Conservation (phyloP, 352 stramenopile genomes). For the Phytophthora colocasiae region DNA sequence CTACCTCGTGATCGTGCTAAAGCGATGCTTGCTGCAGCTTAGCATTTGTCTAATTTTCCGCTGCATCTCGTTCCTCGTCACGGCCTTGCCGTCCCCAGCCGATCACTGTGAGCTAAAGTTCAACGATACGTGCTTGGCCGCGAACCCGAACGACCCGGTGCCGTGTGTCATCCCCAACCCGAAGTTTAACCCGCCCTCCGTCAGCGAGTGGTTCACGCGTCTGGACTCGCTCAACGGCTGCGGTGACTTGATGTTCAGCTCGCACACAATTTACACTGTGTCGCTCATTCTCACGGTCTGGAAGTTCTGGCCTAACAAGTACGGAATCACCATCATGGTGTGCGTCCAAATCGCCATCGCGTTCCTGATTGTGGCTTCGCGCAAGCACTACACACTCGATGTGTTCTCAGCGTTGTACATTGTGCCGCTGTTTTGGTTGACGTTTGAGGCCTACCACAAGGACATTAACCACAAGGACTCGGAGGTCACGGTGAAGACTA, state of each 20-base stretch:
- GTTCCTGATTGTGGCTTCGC: constrained; percentile 88
- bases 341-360: constrained; percentile 83
- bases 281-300: constrained; percentile 85
- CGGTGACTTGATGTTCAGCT: constrained; percentile 94
- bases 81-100: constrained; percentile 69
- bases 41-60: constrained; percentile 78
- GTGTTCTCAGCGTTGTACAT: constrained; percentile 91
- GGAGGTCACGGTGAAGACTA: constrained; percentile 66
- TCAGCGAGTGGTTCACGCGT: constrained; percentile 65
- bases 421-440: constrained; percentile 87
- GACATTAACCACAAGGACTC: constrained; percentile 88
- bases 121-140: constrained; percentile 58
- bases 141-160: constrained; percentile 61
- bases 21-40: constrained; percentile 83
- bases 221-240: constrained; percentile 88
- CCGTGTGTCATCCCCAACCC: constrained; percentile 72
- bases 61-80: constrained; percentile 84
- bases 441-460: constrained; percentile 78
- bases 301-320: constrained; percentile 91
- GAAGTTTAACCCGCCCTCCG: constrained; percentile 70
- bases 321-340: constrained; percentile 75
- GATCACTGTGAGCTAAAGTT: constrained; percentile 80
- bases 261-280: constrained; percentile 93
- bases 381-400: constrained; percentile 93
- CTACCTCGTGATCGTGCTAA: constrained; percentile 83